Evolutionary conservation across 768 basidiomycete species (phyloP).

Genomic region (Russula vinacea): DNA sequence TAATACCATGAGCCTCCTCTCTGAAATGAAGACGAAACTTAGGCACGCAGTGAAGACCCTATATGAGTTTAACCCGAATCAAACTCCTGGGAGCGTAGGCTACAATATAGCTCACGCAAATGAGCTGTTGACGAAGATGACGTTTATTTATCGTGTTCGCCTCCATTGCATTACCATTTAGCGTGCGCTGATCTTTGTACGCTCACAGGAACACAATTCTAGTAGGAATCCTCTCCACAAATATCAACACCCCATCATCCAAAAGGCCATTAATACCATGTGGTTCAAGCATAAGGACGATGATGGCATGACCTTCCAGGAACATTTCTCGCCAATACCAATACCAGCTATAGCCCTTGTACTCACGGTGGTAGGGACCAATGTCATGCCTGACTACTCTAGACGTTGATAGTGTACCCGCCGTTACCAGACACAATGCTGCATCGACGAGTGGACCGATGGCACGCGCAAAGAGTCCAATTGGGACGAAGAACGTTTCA

Average conservation of each 20-base stretch:
- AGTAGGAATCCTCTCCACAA: too few species aligned
- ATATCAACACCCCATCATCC: slow-evolving; percentile 1
- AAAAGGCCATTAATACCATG: not conserved
- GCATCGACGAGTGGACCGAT: not conserved
- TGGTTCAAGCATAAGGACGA: not conserved
- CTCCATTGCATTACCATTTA: too few species aligned
- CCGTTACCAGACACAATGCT: not conserved
- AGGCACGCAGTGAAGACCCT: too few species aligned
- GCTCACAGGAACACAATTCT: too few species aligned
- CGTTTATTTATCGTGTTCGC: too few species aligned
- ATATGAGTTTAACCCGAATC: too few species aligned
- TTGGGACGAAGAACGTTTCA: not conserved
- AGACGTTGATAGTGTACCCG: not conserved
- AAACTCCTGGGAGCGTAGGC: too few species aligned
- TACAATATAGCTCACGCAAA: too few species aligned
- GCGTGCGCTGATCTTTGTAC: too few species aligned
- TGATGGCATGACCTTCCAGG: not conserved
- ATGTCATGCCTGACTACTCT: not conserved
- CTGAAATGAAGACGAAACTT: too few species aligned
- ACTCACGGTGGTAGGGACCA: not conserved
- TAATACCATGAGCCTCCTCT: too few species aligned
- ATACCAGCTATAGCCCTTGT: not conserved
- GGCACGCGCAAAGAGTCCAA: not conserved
- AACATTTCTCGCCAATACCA: not conserved
- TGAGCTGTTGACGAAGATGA: too few species aligned